Conservation (phyloP, 2,329 filamentous ascomycete species). For the Bipolaris sorokiniana region DNA sequence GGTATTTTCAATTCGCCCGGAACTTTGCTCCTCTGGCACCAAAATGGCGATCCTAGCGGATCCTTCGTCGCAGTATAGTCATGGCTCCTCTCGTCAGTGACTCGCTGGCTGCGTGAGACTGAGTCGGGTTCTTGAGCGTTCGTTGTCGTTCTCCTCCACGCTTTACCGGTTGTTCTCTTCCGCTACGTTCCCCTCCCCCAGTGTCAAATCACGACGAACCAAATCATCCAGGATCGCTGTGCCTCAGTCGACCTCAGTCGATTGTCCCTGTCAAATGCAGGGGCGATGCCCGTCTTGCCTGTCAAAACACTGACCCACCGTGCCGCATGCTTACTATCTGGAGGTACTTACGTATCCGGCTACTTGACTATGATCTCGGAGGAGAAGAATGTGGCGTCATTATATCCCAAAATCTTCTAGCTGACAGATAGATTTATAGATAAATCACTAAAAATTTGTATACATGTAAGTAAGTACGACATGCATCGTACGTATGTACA, state of each 20-base stretch:
- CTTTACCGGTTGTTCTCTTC: not conserved
- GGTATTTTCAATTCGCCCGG: conserved; percentile 6
- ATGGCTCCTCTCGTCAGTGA: not conserved
- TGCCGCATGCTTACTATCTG: not conserved
- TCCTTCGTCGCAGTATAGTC: conserved; percentile 1
- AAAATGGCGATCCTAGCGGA: not conserved
- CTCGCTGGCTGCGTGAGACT: not conserved
- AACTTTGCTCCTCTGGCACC: not conserved
- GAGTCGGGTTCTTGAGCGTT: not conserved
- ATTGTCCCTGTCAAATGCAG: not conserved
- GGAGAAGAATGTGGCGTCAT: not conserved
- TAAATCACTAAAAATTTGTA: no score
- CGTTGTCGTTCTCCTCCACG: not conserved
- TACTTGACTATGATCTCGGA: not conserved
- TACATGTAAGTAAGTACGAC: no score
- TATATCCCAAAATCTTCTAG: not conserved
- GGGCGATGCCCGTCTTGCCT: not conserved
- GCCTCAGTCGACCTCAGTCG: not conserved
- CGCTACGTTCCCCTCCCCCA: not conserved
- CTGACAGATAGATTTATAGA: not conserved
- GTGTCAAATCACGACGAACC: not conserved
- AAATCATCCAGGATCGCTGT: not conserved
- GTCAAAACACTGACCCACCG: not conserved
- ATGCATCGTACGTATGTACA: not conserved
- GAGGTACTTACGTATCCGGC: no score